These are phyloP conservation scores for Eucalyptus brandiana DNA, from an alignment of 345 rosid species.

Conservation along the genomic window DNA sequence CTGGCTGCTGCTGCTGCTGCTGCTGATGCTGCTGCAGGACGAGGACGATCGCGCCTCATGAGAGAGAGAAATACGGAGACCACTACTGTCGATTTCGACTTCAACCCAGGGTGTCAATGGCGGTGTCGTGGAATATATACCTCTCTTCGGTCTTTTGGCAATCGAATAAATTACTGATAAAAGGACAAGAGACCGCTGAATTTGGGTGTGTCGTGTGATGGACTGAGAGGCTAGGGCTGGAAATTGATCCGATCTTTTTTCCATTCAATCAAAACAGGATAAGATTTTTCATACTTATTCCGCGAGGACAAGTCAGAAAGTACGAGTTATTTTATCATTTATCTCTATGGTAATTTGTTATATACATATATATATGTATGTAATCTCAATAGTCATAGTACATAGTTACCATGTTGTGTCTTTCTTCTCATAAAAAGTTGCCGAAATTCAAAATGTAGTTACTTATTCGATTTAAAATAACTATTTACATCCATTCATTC, in stretches of 20 bases:
- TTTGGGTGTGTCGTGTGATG: too few relatives aligned
- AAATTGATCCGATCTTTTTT: too few relatives aligned
- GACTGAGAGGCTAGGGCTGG: too few relatives aligned
- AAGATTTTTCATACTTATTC: neutral
- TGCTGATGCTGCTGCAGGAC: neutral
- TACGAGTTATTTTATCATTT: too few relatives aligned
- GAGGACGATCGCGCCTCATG: neutral
- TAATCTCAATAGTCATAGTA: neutral
- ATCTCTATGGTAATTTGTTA: neutral
- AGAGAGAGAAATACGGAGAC: neutral
- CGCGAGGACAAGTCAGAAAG: too few relatives aligned
- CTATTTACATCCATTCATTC: neutral
- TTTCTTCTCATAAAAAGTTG: neutral
- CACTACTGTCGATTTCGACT: neutral
- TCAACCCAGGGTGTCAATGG: accelerated
- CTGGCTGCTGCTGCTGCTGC: too few relatives aligned
- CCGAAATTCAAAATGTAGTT: neutral
- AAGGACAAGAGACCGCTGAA: too few relatives aligned
- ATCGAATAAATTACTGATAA: neutral
- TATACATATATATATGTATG: neutral
- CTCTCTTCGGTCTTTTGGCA: neutral
- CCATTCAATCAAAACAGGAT: neutral
- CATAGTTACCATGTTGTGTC: neutral
- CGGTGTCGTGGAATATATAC: neutral
- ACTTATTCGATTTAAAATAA: neutral